phyloP scores from a whole-genome alignment of 2,329 filamentous ascomycete genomes.

The Leptographium galeiforme region DNA sequence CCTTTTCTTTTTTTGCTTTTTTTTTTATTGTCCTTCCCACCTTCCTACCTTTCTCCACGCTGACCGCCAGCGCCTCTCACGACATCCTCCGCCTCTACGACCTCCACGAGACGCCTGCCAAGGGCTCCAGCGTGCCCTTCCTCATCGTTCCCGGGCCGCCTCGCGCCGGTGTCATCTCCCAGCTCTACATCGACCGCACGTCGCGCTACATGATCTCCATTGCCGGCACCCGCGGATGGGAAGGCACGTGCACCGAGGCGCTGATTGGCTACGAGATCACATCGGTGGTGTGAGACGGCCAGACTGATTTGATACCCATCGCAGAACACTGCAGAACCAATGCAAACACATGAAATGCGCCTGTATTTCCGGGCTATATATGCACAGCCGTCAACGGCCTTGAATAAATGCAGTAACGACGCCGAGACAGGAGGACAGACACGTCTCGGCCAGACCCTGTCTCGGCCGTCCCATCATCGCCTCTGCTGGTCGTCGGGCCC shows the following conservation, averaged over 20 bases:
- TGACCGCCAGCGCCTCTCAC: constrained; percentile 58
- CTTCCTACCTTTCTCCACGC: too few species aligned
- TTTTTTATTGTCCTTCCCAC: background rate
- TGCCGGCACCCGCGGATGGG: constrained; percentile 89
- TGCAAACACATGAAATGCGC: too few species aligned
- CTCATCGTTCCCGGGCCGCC: constrained; percentile 85
- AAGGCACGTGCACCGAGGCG: constrained; percentile 79
- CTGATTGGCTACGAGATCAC: constrained; percentile 86
- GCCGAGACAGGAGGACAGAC: too few species aligned
- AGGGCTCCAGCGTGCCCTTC: constrained; percentile 77
- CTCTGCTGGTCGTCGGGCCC: too few species aligned
- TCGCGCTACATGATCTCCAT: constrained; percentile 85
- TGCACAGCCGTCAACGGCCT: too few species aligned
- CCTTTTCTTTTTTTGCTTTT: background rate
- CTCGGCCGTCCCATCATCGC: too few species aligned
- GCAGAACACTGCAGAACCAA: too few species aligned
- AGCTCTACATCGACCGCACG: constrained; percentile 75
- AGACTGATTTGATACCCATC: too few species aligned
- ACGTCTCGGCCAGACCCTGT: too few species aligned
- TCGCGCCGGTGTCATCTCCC: constrained; percentile 73
- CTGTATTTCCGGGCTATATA: too few species aligned
- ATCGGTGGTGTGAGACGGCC: too few species aligned
- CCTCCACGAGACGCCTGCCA: constrained; percentile 51
- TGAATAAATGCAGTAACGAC: too few species aligned
- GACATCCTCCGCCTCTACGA: constrained; percentile 93